Percentiles rank a stretch among this genome's conserved stretches.
These are phyloP conservation scores for Cutaneotrichosporon curvatum DNA, from an alignment of 1,284 basidiomycete species.

Conservation along the genomic window DNA sequence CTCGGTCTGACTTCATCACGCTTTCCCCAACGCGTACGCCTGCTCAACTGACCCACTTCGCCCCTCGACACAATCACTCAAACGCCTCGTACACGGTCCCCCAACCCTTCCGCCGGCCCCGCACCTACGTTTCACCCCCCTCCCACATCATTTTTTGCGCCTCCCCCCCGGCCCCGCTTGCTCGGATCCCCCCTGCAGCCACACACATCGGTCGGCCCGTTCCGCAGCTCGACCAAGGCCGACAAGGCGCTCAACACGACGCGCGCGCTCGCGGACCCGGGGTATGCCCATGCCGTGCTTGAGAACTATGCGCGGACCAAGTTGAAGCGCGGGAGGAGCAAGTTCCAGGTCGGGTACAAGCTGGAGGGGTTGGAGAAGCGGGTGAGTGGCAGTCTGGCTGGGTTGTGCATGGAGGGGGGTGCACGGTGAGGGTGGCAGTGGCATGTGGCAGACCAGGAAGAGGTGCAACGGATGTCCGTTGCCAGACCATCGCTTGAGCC, in stretches of 20 bases:
- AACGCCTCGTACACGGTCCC: no score
- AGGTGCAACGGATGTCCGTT: not conserved
- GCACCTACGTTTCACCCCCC: no score
- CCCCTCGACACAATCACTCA: no score
- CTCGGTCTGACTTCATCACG: no score
- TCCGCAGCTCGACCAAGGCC: not conserved
- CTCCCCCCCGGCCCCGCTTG: no score
- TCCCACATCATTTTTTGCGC: no score
- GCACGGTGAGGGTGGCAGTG: no score
- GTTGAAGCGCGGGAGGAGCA: conserved; percentile 1
- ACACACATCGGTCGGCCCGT: not conserved
- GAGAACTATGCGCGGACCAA: conserved; percentile 5
- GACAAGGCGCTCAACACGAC: conserved; percentile 8
- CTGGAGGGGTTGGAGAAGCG: conserved; percentile 28
- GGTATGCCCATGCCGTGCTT: conserved; percentile 14
- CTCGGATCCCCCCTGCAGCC: no score
- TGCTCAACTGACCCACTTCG: no score
- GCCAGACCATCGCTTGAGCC: not conserved
- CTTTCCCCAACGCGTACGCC: no score
- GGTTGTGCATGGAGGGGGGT: not conserved
- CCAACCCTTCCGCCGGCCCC: no score
- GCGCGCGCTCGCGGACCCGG: conserved; percentile 12
- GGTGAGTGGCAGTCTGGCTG: conserved; percentile 19
- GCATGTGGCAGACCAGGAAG: not conserved
- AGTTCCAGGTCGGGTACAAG: conserved; percentile 25